A percentile compares a stretch with the other conserved stretches of the same genome.
Evolutionary conservation across 2,329 filamentous ascomycete species (phyloP).

Genomic region (Cladosporium sp.): DNA sequence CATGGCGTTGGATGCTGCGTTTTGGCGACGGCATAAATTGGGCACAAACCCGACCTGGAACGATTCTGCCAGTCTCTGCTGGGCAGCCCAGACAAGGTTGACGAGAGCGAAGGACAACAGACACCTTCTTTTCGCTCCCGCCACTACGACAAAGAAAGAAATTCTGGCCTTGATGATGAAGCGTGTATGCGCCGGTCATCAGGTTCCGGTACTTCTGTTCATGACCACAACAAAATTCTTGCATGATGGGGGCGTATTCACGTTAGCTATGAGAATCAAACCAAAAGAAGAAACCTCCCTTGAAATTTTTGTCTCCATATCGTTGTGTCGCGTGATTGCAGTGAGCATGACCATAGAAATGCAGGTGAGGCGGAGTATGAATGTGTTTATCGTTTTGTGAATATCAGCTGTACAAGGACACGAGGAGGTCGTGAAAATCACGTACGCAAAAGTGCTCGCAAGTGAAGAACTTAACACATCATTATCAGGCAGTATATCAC

Average conservation of each 20-base stretch:
- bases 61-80: too few relatives aligned
- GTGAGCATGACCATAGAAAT: too few relatives aligned
- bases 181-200: background rate
- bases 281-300: conserved; percentile 1
- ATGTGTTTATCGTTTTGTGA: too few relatives aligned
- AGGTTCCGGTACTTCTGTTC: background rate
- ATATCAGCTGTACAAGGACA: too few relatives aligned
- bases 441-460: too few relatives aligned
- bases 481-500: too few relatives aligned
- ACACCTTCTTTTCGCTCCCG: background rate
- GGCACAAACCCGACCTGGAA: background rate
- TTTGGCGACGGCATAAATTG: background rate
- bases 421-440: too few relatives aligned
- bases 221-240: conserved; percentile 10
- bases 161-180: conserved; percentile 2
- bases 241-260: conserved; percentile 12
- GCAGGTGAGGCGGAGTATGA: too few relatives aligned
- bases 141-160: conserved; percentile 3
- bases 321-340: too few relatives aligned
- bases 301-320: background rate
- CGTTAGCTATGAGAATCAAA: conserved; percentile 12
- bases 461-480: too few relatives aligned
- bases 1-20: background rate
- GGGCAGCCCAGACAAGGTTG: background rate
- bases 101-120: background rate